Evolutionary conservation across 176 grass and related monocot genomes (phyloP), one percentile per base, ranked within the genome.

Genomic region (Elymus sibiricus): DNA sequence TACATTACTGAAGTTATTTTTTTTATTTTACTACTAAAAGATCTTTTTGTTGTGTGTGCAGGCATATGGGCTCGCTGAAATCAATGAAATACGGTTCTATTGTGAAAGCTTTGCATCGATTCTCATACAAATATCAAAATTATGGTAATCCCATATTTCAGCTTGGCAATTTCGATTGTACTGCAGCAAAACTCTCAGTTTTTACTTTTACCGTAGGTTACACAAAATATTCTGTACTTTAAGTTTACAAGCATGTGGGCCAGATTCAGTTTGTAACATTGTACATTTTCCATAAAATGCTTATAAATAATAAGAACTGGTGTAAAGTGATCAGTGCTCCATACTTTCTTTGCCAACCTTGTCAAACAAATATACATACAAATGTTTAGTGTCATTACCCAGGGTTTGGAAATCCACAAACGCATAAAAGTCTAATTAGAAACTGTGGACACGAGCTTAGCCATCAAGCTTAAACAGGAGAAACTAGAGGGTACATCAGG

Each of bases 81-180:
- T 87, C 66, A 24, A 81, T 92, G 72, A 94, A 89, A 71, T 89
- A 89, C 55, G 79, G 90, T 91, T 74, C 88, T 73, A n/a, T 88
- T 62, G 40, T 90, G 65, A 97, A 90, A 83, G 92, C 59, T 63
- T 72, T 97, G 9, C 86, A 91, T 77, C 78, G 84, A 44, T 94
- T 97, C 64, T 91, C 87, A 81, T 79, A 90, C 64, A 94, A 94
- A 85, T 73, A 93, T 58, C 92, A 94, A 89, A 97, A 94, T 77
- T 93, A 91, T 76, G 84, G 92, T 87, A 93, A 84, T 53, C 55
- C 40, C 77, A 76, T 65, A 39, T 39, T 70, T 60, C 39, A 40
- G 16, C 5, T 76, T 64, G 59, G 59, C 65, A 39, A 11, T 84
- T 56, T 47, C 24, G 37, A 47, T 4, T 76, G 26, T 64, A 19